Conservation (phyloP, 2,329 filamentous ascomycete genomes). For the Talaromyces sp. region DNA sequence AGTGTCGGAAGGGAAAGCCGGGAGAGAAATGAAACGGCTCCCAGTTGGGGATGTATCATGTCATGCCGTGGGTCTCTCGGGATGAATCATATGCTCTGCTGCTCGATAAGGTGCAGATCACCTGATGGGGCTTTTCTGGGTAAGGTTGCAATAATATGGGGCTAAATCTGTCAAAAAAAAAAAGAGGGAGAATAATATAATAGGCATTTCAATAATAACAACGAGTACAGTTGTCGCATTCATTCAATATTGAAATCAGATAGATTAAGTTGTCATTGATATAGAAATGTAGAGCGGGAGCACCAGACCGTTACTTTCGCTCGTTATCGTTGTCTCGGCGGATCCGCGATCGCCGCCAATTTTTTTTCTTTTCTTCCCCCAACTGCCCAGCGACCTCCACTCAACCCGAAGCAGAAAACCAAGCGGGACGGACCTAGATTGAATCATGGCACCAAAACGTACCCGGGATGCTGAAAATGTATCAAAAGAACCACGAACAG, state of each 20-base stretch:
- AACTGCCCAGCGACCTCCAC: neutral
- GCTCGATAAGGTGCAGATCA: neutral
- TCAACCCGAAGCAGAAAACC: neutral
- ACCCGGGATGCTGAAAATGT: slow-evolving; percentile 50
- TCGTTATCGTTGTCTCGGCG: slow-evolving; percentile 5
- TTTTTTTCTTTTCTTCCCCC: slow-evolving; percentile 19
- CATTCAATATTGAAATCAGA: no score
- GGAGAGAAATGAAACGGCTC: neutral
- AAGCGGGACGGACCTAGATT: neutral
- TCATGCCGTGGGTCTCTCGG: slow-evolving; percentile 19
- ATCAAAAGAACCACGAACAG: slow-evolving; percentile 29
- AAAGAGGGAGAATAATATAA: no score
- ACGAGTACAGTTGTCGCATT: no score
- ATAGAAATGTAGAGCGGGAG: neutral
- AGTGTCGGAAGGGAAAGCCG: slow-evolving; percentile 17
- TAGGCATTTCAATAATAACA: no score
- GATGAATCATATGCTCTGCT: slow-evolving; percentile 25
- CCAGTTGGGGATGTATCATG: neutral
- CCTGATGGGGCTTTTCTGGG: neutral
- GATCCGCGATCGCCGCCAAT: slow-evolving; percentile 19
- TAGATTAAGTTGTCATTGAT: neutral
- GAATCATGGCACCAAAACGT: slow-evolving; percentile 62
- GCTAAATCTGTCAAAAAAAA: no score
- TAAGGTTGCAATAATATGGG: neutral
- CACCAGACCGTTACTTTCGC: slow-evolving; percentile 5